These are phyloP conservation scores for Tylopilus balloui DNA, from an alignment of 768 basidiomycete species.

Conservation along the genomic window DNA sequence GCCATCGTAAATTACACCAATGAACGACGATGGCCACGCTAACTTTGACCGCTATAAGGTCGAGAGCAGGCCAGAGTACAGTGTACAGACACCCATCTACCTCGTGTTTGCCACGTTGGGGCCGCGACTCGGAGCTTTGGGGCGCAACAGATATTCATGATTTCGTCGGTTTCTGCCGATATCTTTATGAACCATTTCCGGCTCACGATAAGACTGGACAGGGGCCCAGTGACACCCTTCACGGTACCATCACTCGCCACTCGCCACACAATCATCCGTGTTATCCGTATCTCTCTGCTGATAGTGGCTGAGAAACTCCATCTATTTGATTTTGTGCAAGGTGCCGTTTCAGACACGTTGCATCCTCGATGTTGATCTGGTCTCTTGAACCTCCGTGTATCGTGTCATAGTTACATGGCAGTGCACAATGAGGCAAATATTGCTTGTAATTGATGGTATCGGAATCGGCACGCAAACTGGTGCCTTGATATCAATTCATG, in stretches of 20 bases:
- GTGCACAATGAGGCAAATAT: slow-evolving; percentile 26
- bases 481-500: slow-evolving; percentile 23
- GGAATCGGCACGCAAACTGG: slow-evolving; percentile 9
- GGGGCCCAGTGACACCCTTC: not conserved
- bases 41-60: slow-evolving; percentile 9
- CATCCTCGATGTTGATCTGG: slow-evolving; percentile 24
- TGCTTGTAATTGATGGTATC: slow-evolving; percentile 16
- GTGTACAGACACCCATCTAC: slow-evolving; percentile 6
- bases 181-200: slow-evolving; percentile 8
- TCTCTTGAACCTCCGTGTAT: slow-evolving; percentile 14
- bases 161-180: slow-evolving; percentile 1
- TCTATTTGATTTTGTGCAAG: slow-evolving; percentile 24
- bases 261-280: slow-evolving; percentile 9
- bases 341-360: slow-evolving; percentile 23
- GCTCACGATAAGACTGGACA: slow-evolving; percentile 18
- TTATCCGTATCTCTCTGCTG: slow-evolving; percentile 13
- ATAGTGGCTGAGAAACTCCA: slow-evolving; percentile 23
- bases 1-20: slow-evolving; percentile 24
- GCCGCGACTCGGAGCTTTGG: slow-evolving; percentile 6
- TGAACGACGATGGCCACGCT: slow-evolving; percentile 4
- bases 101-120: slow-evolving; percentile 27
- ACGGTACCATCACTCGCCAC: not conserved
- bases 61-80: slow-evolving; percentile 8
- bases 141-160: slow-evolving; percentile 6
- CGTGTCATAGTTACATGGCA: slow-evolving; percentile 16